Evolutionary conservation across 2,329 filamentous ascomycete genomes (phyloP).

Genomic region (Claviceps pazoutovae): DNA sequence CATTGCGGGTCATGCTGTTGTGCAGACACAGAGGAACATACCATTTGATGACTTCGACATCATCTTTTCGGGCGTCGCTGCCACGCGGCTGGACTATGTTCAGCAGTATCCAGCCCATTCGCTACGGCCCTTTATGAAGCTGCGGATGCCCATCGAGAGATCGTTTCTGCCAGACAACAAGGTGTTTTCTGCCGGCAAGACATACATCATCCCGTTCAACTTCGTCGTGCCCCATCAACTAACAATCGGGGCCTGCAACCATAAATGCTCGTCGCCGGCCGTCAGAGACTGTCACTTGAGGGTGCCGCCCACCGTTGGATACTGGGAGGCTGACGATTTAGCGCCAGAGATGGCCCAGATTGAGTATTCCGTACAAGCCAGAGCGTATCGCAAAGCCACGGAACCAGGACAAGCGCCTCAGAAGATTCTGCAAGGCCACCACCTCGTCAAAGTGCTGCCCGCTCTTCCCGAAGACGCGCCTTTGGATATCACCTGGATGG

Average conservation of each 20-base stretch:
- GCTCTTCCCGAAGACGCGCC: constrained; percentile 35
- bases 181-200: constrained; percentile 32
- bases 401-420: constrained; percentile 2
- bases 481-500: constrained; percentile 31
- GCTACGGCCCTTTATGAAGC: constrained; percentile 40
- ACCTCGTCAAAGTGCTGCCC: constrained; percentile 39
- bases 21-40: constrained; percentile 31
- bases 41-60: constrained; percentile 39
- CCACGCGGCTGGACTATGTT: constrained; percentile 37
- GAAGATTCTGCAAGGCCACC: constrained; percentile 27
- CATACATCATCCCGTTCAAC: constrained; percentile 41
- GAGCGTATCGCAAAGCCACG: constrained; percentile 17
- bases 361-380: constrained; percentile 38
- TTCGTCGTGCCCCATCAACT: constrained; percentile 46
- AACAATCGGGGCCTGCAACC: constrained; percentile 41
- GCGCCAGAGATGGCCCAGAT: constrained; percentile 40
- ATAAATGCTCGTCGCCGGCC: constrained; percentile 28
- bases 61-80: constrained; percentile 35
- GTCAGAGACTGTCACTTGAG: constrained; percentile 38
- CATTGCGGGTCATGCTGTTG: constrained; percentile 33
- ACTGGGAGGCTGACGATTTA: constrained; percentile 41
- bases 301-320: constrained; percentile 37
- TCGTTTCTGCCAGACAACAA: constrained; percentile 31
- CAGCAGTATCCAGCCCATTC: constrained; percentile 32
- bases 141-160: constrained; percentile 37